phyloP scores from a whole-genome alignment of 176 grass and related monocot genomes.

The Lolium multiflorum region DNA sequence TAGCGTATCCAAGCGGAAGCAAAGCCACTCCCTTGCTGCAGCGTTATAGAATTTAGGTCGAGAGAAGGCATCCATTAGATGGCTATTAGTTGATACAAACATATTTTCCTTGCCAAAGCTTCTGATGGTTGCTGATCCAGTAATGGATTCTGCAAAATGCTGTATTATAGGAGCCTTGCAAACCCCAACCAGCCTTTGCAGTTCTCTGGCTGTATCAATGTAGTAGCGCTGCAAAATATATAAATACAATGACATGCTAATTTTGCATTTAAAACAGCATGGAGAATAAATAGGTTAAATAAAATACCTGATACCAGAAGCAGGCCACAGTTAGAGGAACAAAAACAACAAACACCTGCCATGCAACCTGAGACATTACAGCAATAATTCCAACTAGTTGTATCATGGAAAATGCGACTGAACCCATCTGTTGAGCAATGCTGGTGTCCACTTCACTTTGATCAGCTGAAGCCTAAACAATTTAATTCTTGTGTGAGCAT shows the following conservation, averaged over 20 bases:
- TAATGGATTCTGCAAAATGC: constrained; percentile 82
- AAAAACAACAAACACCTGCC: constrained; percentile 83
- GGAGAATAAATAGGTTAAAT: constrained; percentile 22
- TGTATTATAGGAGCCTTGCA: constrained; percentile 94
- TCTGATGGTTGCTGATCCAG: constrained; percentile 78
- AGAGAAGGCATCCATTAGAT: constrained; percentile 68
- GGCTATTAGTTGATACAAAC: constrained; percentile 62
- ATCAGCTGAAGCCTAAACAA: constrained; percentile 52
- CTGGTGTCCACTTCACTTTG: constrained; percentile 54
- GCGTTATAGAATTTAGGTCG: constrained; percentile 66
- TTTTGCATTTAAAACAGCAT: not conserved
- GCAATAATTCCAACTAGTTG: constrained; percentile 49
- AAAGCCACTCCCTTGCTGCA: constrained; percentile 74
- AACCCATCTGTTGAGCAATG: constrained; percentile 38
- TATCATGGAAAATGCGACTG: constrained; percentile 43
- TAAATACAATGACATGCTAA: not conserved
- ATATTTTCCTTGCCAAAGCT: constrained; percentile 70
- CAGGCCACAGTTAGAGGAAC: constrained; percentile 71
- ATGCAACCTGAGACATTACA: constrained; percentile 89
- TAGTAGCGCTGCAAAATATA: constrained; percentile 72
- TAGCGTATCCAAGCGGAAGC: constrained; percentile 64
- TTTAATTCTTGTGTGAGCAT: not conserved
- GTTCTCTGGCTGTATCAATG: constrained; percentile 75
- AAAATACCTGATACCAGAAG: constrained; percentile 83
- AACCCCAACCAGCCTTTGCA: constrained; percentile 72